Percentiles rank a stretch among this genome's conserved stretches.
These are phyloP conservation scores for Ceratobasidium theobromae DNA, from an alignment of 1,284 basidiomycete genomes.

Conservation along the genomic window DNA sequence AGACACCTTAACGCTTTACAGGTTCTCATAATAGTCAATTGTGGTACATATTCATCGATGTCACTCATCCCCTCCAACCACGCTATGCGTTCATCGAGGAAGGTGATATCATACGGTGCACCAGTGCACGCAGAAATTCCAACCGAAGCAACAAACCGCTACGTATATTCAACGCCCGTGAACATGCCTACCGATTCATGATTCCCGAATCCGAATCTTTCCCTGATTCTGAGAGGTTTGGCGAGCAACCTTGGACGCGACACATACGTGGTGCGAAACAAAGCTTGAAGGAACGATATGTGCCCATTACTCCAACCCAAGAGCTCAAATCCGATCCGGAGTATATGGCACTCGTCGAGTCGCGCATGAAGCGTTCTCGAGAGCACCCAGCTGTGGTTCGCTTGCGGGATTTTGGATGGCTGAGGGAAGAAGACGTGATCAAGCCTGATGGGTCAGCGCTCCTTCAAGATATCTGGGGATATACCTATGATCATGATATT, in stretches of 20 bases:
- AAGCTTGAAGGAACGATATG: not conserved
- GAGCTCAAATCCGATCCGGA: not conserved
- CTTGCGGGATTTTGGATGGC: constrained; percentile 17
- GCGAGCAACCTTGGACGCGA: not conserved
- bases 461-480: constrained; percentile 11
- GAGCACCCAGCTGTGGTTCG: constrained; percentile 9
- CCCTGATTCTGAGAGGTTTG: not conserved
- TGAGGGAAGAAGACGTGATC: not conserved
- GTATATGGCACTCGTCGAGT: not conserved
- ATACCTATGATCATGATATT: not conserved
- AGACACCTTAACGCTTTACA: not conserved
- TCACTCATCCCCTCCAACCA: constrained; percentile 3
- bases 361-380: not conserved
- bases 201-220: constrained; percentile 14
- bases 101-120: not conserved
- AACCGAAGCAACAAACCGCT: not conserved
- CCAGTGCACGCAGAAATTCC: not conserved
- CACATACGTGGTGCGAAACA: not conserved
- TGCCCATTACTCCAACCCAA: not conserved
- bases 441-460: constrained; percentile 3
- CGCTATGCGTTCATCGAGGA: constrained; percentile 18
- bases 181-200: constrained; percentile 2
- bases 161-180: constrained; percentile 17
- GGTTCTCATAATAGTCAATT: not conserved
- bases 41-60: constrained; percentile 20